These are phyloP conservation scores for Clausena lansium DNA, from an alignment of 345 rosid species.

Conservation along the genomic window DNA sequence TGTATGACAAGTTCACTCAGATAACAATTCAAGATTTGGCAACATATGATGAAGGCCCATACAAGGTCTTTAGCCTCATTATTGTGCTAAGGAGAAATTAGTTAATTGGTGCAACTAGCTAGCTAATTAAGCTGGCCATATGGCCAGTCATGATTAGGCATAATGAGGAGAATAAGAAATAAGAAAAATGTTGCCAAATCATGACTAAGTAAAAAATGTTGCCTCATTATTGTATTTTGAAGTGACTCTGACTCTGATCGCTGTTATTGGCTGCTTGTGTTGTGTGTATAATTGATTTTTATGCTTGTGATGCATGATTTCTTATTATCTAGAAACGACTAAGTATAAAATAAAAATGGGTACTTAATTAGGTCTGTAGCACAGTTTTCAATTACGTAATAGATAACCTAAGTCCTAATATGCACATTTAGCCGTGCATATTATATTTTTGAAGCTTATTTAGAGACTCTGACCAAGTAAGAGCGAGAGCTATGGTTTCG, in stretches of 20 bases:
- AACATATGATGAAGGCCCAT: not conserved
- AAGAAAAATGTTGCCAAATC: too few relatives aligned
- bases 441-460: not conserved
- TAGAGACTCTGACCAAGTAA: not conserved
- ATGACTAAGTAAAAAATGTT: too few relatives aligned
- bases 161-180: too few relatives aligned
- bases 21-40: not conserved
- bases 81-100: slow-evolving; percentile 11
- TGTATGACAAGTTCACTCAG: slow-evolving; percentile 13
- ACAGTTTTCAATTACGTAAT: not conserved
- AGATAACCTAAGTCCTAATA: not conserved
- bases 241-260: too few relatives aligned
- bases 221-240: too few relatives aligned
- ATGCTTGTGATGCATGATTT: too few relatives aligned
- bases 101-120: not conserved
- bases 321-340: not conserved
- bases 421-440: not conserved
- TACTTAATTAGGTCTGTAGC: too few relatives aligned
- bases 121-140: too few relatives aligned
- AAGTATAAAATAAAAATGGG: not conserved
- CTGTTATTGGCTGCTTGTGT: too few relatives aligned
- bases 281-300: too few relatives aligned
- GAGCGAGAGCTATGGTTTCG: slow-evolving; percentile 29
- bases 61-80: not conserved
- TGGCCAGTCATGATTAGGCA: too few relatives aligned